Conservation (phyloP, 192 early-diverging fungal genomes). For the Linnemannia zychae region DNA sequence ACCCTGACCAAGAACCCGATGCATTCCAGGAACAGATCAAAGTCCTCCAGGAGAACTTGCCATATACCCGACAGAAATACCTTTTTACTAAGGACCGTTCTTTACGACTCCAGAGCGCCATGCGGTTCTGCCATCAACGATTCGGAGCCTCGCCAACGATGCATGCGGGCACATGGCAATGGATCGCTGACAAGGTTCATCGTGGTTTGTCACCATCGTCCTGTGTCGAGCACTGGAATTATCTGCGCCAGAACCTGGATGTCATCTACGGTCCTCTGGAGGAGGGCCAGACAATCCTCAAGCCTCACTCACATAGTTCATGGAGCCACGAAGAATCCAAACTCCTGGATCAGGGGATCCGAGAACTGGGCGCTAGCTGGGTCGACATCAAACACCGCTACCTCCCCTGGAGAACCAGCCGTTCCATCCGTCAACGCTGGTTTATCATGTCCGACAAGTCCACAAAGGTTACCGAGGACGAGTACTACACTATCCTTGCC, state of each 20-base stretch:
- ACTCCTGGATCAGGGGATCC: conserved; percentile 41
- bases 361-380: conserved; percentile 22
- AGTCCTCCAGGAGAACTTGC: conserved; percentile 5
- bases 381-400: conserved; percentile 19
- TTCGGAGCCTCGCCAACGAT: background rate
- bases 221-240: conserved; percentile 33
- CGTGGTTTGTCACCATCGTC: conserved; percentile 8
- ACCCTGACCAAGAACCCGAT: conserved; percentile 9
- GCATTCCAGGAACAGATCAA: background rate
- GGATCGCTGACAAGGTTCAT: conserved; percentile 30
- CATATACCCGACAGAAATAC: conserved; percentile 13
- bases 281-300: background rate
- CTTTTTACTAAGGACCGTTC: conserved; percentile 38
- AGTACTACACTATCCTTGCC: conserved; percentile 39
- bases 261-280: conserved; percentile 21
- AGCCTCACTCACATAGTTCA: background rate
- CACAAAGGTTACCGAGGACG: conserved; percentile 20
- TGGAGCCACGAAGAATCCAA: conserved; percentile 43
- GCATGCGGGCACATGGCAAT: conserved; percentile 15
- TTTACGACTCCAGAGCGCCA: conserved; percentile 14
- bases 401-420: conserved; percentile 28
- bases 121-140: background rate
- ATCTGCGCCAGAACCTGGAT: conserved; percentile 33
- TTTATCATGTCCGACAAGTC: conserved; percentile 37
- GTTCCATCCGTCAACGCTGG: conserved; percentile 39